Percentiles rank a stretch among this genome's conserved stretches.
These are phyloP conservation scores for Solanum okadae DNA, from an alignment of 257 asterid species.

Conservation along the genomic window DNA sequence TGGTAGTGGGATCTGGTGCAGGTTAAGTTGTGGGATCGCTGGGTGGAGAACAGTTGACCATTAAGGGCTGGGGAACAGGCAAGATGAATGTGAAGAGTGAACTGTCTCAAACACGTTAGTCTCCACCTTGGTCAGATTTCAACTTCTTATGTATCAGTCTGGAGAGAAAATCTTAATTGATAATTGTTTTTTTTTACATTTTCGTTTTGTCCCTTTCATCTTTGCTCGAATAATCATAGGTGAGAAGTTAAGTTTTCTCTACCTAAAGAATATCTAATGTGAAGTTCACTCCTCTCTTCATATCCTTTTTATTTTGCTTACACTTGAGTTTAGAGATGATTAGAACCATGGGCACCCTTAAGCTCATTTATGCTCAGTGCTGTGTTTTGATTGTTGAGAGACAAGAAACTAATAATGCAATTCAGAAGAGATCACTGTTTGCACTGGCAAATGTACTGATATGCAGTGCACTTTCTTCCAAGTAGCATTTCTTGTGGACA, in stretches of 20 bases:
- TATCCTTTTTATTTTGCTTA: background rate
- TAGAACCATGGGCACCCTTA: background rate
- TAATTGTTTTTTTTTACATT: background rate
- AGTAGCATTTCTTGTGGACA: background rate
- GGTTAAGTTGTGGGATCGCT: background rate
- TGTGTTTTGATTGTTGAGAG: background rate
- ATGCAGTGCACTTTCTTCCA: background rate
- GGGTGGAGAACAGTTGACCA: background rate
- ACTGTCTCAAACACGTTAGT: background rate
- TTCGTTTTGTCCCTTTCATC: background rate
- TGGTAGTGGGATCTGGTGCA: background rate
- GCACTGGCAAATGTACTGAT: background rate
- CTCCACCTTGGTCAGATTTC: background rate
- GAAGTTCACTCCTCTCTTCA: background rate
- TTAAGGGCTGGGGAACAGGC: background rate
- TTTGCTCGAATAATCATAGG: background rate
- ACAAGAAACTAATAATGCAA: background rate
- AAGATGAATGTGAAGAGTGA: background rate
- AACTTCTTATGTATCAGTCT: background rate
- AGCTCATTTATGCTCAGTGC: background rate
- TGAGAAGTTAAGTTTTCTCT: background rate
- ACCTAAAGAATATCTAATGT: background rate
- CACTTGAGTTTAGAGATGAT: background rate
- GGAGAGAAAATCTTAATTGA: background rate
- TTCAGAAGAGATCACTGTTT: background rate